A percentile compares a stretch with the other conserved stretches of the same genome.
Evolutionary conservation across 2,329 filamentous ascomycete genomes (phyloP).

Genomic region (Penicillium janthinellum): DNA sequence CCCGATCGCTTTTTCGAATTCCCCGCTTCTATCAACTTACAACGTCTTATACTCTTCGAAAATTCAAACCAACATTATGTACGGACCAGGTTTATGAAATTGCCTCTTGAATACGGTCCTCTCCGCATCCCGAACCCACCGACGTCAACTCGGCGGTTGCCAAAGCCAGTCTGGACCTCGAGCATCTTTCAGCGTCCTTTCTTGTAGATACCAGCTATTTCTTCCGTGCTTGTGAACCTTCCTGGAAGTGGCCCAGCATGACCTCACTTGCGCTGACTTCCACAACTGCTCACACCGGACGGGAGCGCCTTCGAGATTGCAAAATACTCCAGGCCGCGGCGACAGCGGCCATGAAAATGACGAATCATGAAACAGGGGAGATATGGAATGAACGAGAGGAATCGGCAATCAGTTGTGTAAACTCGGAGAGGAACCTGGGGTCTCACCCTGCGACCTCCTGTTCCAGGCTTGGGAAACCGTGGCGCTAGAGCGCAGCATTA

Average conservation of each 20-base stretch:
- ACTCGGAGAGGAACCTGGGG: constrained; percentile 18
- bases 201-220: constrained; percentile 37
- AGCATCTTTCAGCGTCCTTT: constrained; percentile 35
- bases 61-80: not conserved
- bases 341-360: constrained; percentile 31
- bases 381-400: constrained; percentile 40
- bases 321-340: constrained; percentile 27
- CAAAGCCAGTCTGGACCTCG: constrained; percentile 32
- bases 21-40: not conserved
- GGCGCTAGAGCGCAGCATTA: constrained; percentile 23
- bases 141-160: constrained; percentile 33
- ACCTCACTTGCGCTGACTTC: constrained; percentile 35
- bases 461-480: constrained; percentile 32
- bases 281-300: constrained; percentile 28
- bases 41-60: not conserved
- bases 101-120: no score
- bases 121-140: constrained; percentile 14
- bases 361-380: constrained; percentile 31
- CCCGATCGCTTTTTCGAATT: constrained; percentile 13
- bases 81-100: no score
- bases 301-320: constrained; percentile 20
- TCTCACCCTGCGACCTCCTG: constrained; percentile 26
- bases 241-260: constrained; percentile 31
- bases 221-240: constrained; percentile 25
- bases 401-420: not conserved